Evolutionary conservation across 2,329 filamentous ascomycete species (phyloP).

Genomic region (Exophiala alcalophila): DNA sequence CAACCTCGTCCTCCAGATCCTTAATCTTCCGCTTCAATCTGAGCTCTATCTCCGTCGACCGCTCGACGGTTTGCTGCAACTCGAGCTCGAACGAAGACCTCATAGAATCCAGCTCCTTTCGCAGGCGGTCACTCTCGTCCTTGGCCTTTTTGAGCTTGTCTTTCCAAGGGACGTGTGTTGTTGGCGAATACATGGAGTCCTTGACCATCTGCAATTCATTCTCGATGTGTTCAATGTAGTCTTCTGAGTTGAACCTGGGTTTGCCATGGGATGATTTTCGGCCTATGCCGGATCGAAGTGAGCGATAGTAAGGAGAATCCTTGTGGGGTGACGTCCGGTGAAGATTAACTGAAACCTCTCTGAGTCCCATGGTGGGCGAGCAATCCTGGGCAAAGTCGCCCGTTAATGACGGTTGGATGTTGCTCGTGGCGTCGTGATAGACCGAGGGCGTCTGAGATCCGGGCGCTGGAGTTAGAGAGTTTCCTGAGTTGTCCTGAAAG

Average conservation of each 20-base stretch:
- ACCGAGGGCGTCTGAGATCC: constrained; percentile 15
- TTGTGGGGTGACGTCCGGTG: constrained; percentile 26
- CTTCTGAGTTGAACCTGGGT: constrained; percentile 41
- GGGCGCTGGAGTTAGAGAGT: neutral
- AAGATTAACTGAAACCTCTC: constrained; percentile 32
- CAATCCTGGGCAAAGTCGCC: constrained; percentile 19
- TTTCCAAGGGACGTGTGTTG: constrained; percentile 27
- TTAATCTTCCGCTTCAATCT: constrained; percentile 35
- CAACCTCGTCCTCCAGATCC: constrained; percentile 35
- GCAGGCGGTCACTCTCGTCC: constrained; percentile 35
- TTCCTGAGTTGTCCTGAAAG: constrained; percentile 24
- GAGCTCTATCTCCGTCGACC: constrained; percentile 33
- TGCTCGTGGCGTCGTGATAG: constrained; percentile 22
- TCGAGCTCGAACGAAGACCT: constrained; percentile 37
- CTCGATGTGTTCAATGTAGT: constrained; percentile 52
- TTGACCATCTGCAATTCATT: constrained; percentile 44
- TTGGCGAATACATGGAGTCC: constrained; percentile 41
- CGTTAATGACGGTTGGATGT: constrained; percentile 22
- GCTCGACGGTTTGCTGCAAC: constrained; percentile 34
- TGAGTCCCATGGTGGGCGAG: constrained; percentile 27
- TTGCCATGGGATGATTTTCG: constrained; percentile 22
- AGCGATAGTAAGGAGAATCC: constrained; percentile 27
- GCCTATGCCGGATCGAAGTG: constrained; percentile 18
- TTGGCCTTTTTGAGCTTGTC: constrained; percentile 33
- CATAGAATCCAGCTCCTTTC: constrained; percentile 34